phyloP scores from a whole-genome alignment of 306 rosid species.

The Trifolium repens region DNA sequence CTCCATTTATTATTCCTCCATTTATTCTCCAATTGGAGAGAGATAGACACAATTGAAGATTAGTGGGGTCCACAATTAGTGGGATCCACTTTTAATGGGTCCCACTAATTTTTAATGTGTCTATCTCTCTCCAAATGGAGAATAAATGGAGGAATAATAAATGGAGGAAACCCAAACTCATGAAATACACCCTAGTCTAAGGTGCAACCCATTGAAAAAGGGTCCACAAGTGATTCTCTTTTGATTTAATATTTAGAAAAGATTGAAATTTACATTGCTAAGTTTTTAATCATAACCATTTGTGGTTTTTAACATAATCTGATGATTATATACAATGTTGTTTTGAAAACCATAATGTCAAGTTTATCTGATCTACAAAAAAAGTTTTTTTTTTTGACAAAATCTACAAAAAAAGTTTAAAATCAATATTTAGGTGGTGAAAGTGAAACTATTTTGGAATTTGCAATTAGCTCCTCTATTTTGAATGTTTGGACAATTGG shows the following conservation, averaged over 20 bases:
- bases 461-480: not conserved
- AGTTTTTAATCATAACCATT: not conserved
- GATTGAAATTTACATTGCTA: not conserved
- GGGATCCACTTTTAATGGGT: no score
- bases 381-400: no score
- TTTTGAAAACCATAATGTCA: not conserved
- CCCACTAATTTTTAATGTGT: no score
- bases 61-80: no score
- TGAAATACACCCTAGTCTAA: not conserved
- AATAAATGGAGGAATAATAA: no score
- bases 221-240: not conserved
- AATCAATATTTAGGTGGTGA: conserved; percentile 11
- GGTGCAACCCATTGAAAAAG: not conserved
- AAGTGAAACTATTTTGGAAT: not conserved
- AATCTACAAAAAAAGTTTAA: not conserved
- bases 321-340: not conserved
- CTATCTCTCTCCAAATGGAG: no score
- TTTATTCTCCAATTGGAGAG: no score
- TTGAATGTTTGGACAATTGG: not conserved
- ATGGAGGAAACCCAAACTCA: no score
- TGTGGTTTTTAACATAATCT: not conserved
- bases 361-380: not conserved
- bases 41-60: no score
- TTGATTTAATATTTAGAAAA: not conserved
- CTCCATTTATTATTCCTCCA: no score